Evolutionary conservation across 1,284 basidiomycete genomes (phyloP).

Genomic region (Rhizopogon parksii): DNA sequence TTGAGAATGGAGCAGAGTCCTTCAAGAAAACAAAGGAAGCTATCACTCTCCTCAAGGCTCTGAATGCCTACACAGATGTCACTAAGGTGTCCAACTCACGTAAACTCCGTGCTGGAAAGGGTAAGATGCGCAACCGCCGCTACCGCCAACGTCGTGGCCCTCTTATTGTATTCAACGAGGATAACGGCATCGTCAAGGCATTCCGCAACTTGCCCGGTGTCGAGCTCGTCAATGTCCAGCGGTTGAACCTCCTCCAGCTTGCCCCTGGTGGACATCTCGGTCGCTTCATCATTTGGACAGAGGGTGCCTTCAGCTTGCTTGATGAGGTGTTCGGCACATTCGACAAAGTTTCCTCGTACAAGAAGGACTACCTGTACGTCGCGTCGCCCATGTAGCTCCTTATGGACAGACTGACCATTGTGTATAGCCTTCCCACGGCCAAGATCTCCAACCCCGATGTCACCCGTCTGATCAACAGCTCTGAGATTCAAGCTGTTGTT

Average conservation of each 20-base stretch:
- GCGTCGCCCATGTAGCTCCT: slow-evolving; percentile 1
- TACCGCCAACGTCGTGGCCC: slow-evolving; percentile 98
- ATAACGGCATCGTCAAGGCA: slow-evolving; percentile 95
- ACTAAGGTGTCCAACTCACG: slow-evolving; percentile 97
- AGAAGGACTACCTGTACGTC: slow-evolving; percentile 85
- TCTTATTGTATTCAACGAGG: slow-evolving; percentile 96
- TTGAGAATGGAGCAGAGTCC: slow-evolving; percentile 75
- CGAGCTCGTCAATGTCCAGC: slow-evolving; percentile 91
- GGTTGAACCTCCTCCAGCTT: slow-evolving; percentile 97
- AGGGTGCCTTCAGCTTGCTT: slow-evolving; percentile 87
- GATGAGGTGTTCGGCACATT: slow-evolving; percentile 95
- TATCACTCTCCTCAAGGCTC: slow-evolving; percentile 85
- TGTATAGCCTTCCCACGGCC: slow-evolving; percentile 73
- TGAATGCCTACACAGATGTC: slow-evolving; percentile 91
- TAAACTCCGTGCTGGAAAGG: slow-evolving; percentile 95
- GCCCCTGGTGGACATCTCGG: slow-evolving; percentile 99
- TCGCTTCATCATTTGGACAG: slow-evolving; percentile 99
- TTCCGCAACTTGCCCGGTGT: slow-evolving; percentile 99
- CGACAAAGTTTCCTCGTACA: slow-evolving; percentile 77
- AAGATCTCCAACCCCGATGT: slow-evolving; percentile 98
- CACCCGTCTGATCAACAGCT: slow-evolving; percentile 96
- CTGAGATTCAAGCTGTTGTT: slow-evolving; percentile 93
- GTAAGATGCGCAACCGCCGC: slow-evolving; percentile 96
- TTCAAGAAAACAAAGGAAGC: slow-evolving; percentile 98
- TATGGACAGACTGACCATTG: slow-evolving; percentile 3